Evolutionary conservation across 2,329 filamentous ascomycete species (phyloP).

Genomic region (Curvularia sp.): DNA sequence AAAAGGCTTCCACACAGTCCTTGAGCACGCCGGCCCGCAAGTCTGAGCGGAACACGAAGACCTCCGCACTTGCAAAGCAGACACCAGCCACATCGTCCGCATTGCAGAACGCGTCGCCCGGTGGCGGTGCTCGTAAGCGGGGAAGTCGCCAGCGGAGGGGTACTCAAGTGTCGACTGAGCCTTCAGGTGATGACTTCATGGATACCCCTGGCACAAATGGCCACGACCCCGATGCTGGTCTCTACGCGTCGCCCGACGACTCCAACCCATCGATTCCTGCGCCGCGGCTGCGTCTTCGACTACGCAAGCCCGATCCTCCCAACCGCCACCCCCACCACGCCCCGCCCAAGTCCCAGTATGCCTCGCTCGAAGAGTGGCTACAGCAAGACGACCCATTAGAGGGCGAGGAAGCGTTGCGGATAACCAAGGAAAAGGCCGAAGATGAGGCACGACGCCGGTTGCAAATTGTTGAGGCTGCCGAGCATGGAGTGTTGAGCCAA

Average conservation of each 20-base stretch:
- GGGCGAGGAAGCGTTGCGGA: slow-evolving; percentile 51
- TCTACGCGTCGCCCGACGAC: slow-evolving; percentile 32
- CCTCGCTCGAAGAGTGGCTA: slow-evolving; percentile 71
- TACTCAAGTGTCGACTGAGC: slow-evolving; percentile 29
- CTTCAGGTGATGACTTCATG: slow-evolving; percentile 18
- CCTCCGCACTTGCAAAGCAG: slow-evolving; percentile 25
- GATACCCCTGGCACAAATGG: slow-evolving; percentile 24
- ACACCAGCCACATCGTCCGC: slow-evolving; percentile 31
- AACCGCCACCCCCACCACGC: slow-evolving; percentile 62
- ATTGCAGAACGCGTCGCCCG: slow-evolving; percentile 25
- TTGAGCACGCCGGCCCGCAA: slow-evolving; percentile 40
- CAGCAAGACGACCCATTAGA: slow-evolving; percentile 59
- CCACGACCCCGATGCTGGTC: slow-evolving; percentile 31
- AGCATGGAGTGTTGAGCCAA: slow-evolving; percentile 77
- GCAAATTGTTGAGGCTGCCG: slow-evolving; percentile 74
- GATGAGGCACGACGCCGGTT: slow-evolving; percentile 74
- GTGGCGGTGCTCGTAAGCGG: slow-evolving; percentile 30
- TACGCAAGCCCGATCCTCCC: slow-evolving; percentile 59
- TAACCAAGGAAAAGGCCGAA: slow-evolving; percentile 42
- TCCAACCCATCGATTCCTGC: slow-evolving; percentile 31
- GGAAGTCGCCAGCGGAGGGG: slow-evolving; percentile 33
- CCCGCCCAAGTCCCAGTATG: slow-evolving; percentile 54
- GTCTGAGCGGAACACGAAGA: slow-evolving; percentile 44
- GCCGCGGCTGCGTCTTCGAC: slow-evolving; percentile 56
- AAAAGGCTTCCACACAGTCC: slow-evolving; percentile 34